Conservation (phyloP, 495 filamentous ascomycete species). For the Beverwykella pulmonaria region DNA sequence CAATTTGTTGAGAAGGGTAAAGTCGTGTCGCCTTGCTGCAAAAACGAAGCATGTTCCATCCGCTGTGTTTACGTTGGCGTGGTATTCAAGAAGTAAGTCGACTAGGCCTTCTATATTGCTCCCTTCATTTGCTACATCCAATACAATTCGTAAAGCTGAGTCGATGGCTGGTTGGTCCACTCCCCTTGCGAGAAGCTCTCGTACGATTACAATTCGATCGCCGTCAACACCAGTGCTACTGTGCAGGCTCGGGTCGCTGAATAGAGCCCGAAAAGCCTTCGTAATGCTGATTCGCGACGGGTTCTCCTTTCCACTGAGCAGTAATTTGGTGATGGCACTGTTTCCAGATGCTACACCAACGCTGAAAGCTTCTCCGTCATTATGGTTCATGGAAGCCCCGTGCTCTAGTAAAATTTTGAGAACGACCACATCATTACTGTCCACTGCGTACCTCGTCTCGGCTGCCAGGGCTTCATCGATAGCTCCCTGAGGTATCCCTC, state of each 20-base stretch:
- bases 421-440: neutral
- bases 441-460: conserved; percentile 12
- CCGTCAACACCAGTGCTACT: neutral
- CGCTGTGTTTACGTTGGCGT: conserved; percentile 29
- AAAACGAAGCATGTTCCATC: conserved; percentile 31
- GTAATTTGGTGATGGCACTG: neutral
- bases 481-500: conserved; percentile 3
- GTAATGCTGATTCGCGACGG: conserved; percentile 8
- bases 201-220: conserved; percentile 1
- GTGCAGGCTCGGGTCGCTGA: neutral
- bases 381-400: conserved; percentile 28
- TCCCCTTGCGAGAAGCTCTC: conserved; percentile 13
- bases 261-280: conserved; percentile 26
- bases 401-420: conserved; percentile 23
- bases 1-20: conserved; percentile 20
- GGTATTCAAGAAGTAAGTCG: conserved; percentile 27
- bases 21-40: conserved; percentile 8
- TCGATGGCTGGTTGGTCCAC: conserved; percentile 34
- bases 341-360: conserved; percentile 4
- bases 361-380: conserved; percentile 27
- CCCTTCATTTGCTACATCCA: conserved; percentile 6
- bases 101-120: conserved; percentile 4
- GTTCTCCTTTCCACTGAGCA: conserved; percentile 13
- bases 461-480: conserved; percentile 19
- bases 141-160: conserved; percentile 17